Conservation (phyloP, 2,329 filamentous ascomycete genomes). For the Corinectria fuckeliana region DNA sequence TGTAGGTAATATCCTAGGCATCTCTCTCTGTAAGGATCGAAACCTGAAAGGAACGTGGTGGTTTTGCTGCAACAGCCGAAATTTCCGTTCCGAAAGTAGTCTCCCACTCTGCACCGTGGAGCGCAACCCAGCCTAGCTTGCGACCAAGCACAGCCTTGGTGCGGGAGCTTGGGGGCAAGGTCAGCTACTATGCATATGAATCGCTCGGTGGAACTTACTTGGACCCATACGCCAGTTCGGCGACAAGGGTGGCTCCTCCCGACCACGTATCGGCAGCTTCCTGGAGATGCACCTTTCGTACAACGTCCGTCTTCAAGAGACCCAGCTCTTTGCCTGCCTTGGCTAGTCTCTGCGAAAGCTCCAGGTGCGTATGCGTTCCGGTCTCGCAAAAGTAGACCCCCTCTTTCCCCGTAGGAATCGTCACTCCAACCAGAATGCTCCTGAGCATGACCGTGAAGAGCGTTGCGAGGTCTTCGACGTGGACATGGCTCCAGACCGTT, state of each 20-base stretch:
- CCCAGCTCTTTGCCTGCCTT: neutral
- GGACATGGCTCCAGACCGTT: neutral
- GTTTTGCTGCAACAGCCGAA: neutral
- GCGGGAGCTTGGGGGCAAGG: neutral
- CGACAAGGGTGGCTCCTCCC: neutral
- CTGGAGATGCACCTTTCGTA: neutral
- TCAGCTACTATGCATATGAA: neutral
- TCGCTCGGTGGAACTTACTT: neutral
- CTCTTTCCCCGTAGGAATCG: neutral
- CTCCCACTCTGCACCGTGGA: neutral
- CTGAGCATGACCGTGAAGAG: neutral
- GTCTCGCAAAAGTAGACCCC: neutral
- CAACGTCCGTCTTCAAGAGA: neutral
- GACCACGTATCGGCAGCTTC: neutral
- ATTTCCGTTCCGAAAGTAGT: neutral
- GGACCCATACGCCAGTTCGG: neutral
- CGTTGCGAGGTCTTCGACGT: neutral
- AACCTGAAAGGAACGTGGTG: neutral
- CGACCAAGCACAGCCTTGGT: neutral
- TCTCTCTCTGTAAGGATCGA: neutral
- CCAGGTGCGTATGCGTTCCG: neutral
- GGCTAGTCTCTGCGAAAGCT: neutral
- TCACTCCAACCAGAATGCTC: neutral
- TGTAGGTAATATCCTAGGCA: slow-evolving; percentile 1
- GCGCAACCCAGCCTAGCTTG: neutral